A percentile compares a stretch with the other conserved stretches of the same genome.
phyloP scores from a whole-genome alignment of 2,329 filamentous ascomycete species.

The Nemania sp. region DNA sequence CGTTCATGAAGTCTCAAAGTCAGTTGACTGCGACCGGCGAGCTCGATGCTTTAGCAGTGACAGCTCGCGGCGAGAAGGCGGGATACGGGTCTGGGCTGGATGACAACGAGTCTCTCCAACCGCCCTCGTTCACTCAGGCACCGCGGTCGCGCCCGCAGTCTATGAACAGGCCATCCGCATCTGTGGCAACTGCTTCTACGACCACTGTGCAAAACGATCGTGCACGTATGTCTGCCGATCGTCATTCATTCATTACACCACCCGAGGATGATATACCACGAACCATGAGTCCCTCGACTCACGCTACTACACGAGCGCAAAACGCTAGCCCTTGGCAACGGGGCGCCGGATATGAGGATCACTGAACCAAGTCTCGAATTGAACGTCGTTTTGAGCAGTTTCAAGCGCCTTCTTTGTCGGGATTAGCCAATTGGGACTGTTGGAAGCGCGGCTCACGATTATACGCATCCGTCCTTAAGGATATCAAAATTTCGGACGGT shows the following conservation, averaged over 20 bases:
- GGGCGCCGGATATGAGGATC: constrained; percentile 54
- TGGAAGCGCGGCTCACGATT: neutral
- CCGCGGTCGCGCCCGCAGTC: constrained; percentile 41
- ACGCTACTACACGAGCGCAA: constrained; percentile 40
- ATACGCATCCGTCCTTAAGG: constrained; percentile 4
- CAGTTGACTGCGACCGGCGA: constrained; percentile 78
- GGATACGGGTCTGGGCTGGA: constrained; percentile 61
- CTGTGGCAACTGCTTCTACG: constrained; percentile 24
- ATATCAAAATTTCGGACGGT: too few relatives aligned
- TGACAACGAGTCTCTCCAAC: constrained; percentile 69
- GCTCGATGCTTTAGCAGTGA: constrained; percentile 85
- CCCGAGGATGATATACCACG: constrained; percentile 22
- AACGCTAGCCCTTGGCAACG: constrained; percentile 54
- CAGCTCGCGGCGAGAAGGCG: constrained; percentile 78
- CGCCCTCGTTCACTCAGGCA: constrained; percentile 55
- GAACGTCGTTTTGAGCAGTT: too few relatives aligned
- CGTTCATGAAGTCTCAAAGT: constrained; percentile 95
- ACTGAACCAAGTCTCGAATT: too few relatives aligned
- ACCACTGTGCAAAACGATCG: constrained; percentile 37
- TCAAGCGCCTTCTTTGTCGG: neutral
- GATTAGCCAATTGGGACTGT: constrained; percentile 8
- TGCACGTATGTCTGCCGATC: constrained; percentile 50
- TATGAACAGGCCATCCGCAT: constrained; percentile 12
- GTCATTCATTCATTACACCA: constrained; percentile 43
- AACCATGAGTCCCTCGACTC: constrained; percentile 38